Evolutionary conservation across 768 basidiomycete species (phyloP).

Genomic region (Phanerochaete sordida): DNA sequence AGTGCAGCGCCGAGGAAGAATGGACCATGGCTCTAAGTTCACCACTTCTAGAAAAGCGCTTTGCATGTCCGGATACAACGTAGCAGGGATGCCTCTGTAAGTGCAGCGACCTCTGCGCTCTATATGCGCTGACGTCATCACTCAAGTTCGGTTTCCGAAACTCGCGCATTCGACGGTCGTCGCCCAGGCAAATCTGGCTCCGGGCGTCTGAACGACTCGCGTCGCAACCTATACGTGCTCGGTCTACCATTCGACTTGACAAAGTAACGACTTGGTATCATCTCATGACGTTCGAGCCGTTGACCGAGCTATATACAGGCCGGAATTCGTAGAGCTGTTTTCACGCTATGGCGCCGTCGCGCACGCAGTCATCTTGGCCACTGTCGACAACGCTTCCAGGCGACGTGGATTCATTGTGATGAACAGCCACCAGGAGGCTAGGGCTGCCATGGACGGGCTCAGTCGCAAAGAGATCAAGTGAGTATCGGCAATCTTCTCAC

Average conservation of each 20-base stretch:
- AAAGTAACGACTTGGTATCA: constrained; percentile 45
- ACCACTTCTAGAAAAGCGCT: constrained; percentile 52
- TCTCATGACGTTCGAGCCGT: too few relatives aligned
- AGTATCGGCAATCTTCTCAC: constrained; percentile 15
- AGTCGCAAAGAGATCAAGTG: constrained; percentile 72
- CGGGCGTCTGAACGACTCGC: constrained; percentile 39
- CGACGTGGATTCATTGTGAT: constrained; percentile 84
- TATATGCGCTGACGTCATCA: background rate
- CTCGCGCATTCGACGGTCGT: constrained; percentile 12
- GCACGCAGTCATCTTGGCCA: constrained; percentile 80
- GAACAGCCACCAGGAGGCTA: constrained; percentile 70
- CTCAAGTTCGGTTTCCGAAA: constrained; percentile 22
- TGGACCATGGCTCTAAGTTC: background rate
- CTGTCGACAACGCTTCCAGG: constrained; percentile 79
- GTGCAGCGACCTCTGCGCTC: constrained; percentile 21
- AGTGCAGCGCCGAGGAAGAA: constrained; percentile 16
- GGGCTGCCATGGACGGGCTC: constrained; percentile 58
- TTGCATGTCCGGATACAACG: constrained; percentile 60
- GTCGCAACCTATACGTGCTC: constrained; percentile 82
- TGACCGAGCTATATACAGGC: constrained; percentile 17
- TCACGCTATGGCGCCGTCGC: constrained; percentile 62
- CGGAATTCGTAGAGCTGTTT: constrained; percentile 61
- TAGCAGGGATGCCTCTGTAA: constrained; percentile 54
- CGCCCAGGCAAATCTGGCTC: constrained; percentile 18
- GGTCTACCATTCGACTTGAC: constrained; percentile 80